phyloP scores from a whole-genome alignment of 495 filamentous ascomycete genomes.

The Oleoguttula mirabilis region DNA sequence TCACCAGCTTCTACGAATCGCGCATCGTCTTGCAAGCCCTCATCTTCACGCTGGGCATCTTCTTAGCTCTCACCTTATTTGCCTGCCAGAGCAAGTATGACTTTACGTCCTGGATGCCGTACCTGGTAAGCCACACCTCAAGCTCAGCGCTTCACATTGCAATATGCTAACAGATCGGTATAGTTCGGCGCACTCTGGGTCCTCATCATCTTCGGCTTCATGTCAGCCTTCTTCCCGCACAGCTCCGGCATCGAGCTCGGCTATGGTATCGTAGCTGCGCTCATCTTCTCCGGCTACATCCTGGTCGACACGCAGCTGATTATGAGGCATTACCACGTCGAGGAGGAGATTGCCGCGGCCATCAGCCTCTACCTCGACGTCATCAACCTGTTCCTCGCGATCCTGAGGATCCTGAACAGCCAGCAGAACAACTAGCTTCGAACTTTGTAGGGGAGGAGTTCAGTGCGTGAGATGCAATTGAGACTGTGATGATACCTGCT shows the following conservation, averaged over 20 bases:
- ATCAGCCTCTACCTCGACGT: constrained; percentile 94
- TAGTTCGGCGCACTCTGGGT: constrained; percentile 84
- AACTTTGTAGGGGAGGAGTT: not conserved
- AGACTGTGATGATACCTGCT: too few relatives aligned
- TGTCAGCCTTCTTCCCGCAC: constrained; percentile 72
- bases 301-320: constrained; percentile 80
- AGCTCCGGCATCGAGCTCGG: constrained; percentile 66
- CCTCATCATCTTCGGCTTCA: constrained; percentile 82
- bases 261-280: constrained; percentile 65
- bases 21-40: constrained; percentile 81
- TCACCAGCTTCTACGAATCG: constrained; percentile 74
- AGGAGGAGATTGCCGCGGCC: constrained; percentile 95
- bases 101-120: constrained; percentile 84
- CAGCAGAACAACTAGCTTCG: constrained; percentile 4
- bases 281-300: constrained; percentile 90
- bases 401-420: constrained; percentile 43
- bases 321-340: constrained; percentile 88
- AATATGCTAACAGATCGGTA: too few relatives aligned
- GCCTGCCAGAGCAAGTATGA: constrained; percentile 88
- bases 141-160: too few relatives aligned
- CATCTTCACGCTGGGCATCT: constrained; percentile 81
- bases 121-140: too few relatives aligned
- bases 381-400: constrained; percentile 90
- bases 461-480: too few relatives aligned
- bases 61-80: constrained; percentile 83